These are phyloP conservation scores for Nannochloropsis salina DNA, from an alignment of 108 stramenopile genomes.

Conservation along the genomic window DNA sequence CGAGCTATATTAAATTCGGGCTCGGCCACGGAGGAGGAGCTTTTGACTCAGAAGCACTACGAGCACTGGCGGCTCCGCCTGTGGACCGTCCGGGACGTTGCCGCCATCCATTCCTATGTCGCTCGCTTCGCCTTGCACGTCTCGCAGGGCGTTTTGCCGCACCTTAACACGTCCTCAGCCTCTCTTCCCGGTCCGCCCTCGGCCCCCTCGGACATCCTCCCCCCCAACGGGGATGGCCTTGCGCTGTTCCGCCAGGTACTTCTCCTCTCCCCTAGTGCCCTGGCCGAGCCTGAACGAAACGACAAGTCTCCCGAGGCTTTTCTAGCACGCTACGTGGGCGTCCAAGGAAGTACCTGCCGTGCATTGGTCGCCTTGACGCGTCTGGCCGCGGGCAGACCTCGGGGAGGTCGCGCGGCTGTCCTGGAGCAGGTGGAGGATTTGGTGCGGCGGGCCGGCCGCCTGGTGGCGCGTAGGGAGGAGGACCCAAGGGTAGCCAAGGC, in stretches of 20 bases:
- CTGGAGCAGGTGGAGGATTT: not conserved
- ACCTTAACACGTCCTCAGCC: not conserved
- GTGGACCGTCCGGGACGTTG: not conserved
- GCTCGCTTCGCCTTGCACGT: not conserved
- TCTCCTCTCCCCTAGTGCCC: not conserved
- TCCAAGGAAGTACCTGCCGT: not conserved
- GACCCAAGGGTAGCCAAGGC: not conserved
- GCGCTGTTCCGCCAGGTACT: not conserved
- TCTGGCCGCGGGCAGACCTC: not conserved
- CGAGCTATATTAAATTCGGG: not conserved
- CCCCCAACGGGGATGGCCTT: not conserved
- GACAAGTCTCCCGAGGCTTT: conserved; percentile 19
- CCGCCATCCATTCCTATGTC: not conserved
- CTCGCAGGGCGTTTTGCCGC: not conserved
- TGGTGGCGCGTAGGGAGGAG: not conserved
- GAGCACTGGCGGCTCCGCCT: not conserved
- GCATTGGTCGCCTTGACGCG: not conserved
- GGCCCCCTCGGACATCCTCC: not conserved
- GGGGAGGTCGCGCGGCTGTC: not conserved
- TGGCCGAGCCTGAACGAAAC: not conserved
- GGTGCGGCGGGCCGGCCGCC: not conserved
- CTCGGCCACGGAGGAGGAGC: not conserved
- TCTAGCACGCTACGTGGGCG: not conserved
- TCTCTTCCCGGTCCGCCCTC: not conserved
- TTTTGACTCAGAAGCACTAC: not conserved